Conservation (phyloP, 176 grass and related monocot genomes). For the Aegilops longissima region DNA sequence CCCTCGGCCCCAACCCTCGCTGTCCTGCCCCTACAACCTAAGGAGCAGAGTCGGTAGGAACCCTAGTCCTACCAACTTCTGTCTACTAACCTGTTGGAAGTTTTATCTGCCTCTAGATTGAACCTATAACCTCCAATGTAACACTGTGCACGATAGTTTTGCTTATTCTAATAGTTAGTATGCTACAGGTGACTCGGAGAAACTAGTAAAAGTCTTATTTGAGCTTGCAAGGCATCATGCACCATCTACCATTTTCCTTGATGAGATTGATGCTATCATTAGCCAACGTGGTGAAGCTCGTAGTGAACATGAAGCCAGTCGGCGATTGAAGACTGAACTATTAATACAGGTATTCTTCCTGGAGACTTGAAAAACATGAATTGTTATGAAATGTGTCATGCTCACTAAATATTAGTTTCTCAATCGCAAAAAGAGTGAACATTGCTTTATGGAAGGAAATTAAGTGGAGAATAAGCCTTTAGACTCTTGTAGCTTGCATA, state of each 20-base stretch:
- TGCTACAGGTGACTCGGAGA: conserved; percentile 91
- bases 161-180: conserved; percentile 16
- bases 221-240: conserved; percentile 95
- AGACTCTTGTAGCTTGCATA: neutral
- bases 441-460: conserved; percentile 4
- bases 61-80: no score
- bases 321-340: conserved; percentile 86
- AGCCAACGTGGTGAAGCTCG: conserved; percentile 90
- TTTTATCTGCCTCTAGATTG: neutral
- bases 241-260: conserved; percentile 95
- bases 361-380: neutral
- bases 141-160: neutral
- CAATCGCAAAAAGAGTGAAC: conserved; percentile 1
- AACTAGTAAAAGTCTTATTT: conserved; percentile 84
- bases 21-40: no score
- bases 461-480: neutral
- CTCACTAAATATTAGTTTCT: neutral
- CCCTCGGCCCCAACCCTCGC: no score
- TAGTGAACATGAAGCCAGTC: conserved; percentile 95
- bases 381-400: neutral
- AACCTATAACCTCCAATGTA: neutral
- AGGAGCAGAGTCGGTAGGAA: no score
- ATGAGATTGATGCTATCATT: conserved; percentile 95
- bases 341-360: conserved; percentile 68
- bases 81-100: neutral